Evolutionary conservation across 768 basidiomycete species (phyloP), one percentile per base, ranked within the genome.

Genomic region (Termitomyces sp.): DNA sequence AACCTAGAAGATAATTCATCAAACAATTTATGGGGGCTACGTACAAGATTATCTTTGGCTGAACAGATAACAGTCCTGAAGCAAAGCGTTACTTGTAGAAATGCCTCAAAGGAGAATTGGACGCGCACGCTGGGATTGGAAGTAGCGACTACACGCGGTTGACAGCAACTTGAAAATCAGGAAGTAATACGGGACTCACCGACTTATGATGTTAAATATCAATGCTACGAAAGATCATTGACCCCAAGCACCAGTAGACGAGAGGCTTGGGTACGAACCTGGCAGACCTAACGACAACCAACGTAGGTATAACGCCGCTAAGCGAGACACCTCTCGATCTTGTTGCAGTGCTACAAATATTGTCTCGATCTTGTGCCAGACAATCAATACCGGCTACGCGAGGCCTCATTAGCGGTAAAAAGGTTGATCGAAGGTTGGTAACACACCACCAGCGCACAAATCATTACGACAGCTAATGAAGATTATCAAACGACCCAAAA

Each of bases 1-100:
- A 2, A 90, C 89, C 93, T 14, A 98, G 84, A 2, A 90, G 60
- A 70, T 85, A 96, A 71, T 94, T 96, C 11, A 94, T 78, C 45
- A 45, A 32, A 56, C 62, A 46, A 60, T 63, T 59, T 8, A 52
- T 45, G 29, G 49, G 53, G 38, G 31, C 29, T 14, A 34, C 84
- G 17, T 90, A 17, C 25, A 51, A 8, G 17, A 92, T 87, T 63
- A 95, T 88, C 57, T 86, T 83, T 0, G 94, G 94, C 0, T 96
- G 95, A 64, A 45, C 43, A 20, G n/a, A 45, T 9, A 45, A 45
- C 8, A 45, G 10, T 45, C 43, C 43, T 45, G n/a, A 17, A 32
- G 14, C 7, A 14, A 51, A 34, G 12, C 5, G 6, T 17, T 9
- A 34, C 29, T 11, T 25, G 2, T 7, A 25, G 4, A 20, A 63